A percentile compares a stretch with the other conserved stretches of the same genome.
These are phyloP conservation scores for Kitagawia praeruptora DNA, from an alignment of 129 eudicot species.

Conservation along the genomic window DNA sequence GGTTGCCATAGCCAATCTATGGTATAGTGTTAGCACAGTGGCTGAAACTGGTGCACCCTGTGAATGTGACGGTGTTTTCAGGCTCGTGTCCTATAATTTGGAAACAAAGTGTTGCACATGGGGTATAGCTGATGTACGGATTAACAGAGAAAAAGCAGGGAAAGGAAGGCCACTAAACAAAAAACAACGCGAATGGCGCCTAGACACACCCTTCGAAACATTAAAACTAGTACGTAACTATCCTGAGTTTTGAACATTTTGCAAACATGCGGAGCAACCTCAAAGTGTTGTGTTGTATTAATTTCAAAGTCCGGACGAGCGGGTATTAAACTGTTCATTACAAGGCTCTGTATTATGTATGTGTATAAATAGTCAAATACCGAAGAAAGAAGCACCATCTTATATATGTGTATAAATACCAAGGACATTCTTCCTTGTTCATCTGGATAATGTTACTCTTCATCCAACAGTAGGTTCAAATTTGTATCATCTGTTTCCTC, in stretches of 20 bases:
- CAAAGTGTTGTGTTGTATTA: neutral
- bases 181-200: slow-evolving; percentile 80
- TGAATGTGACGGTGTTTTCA: slow-evolving; percentile 69
- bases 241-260: slow-evolving; percentile 37
- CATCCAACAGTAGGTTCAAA: neutral
- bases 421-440: neutral
- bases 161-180: slow-evolving; percentile 89
- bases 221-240: slow-evolving; percentile 53
- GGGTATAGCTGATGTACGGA: slow-evolving; percentile 86
- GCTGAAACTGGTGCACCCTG: slow-evolving; percentile 28
- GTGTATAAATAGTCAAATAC: neutral
- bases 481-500: no score
- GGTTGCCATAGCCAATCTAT: no score
- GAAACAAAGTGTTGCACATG: slow-evolving; percentile 54
- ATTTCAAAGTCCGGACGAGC: neutral
- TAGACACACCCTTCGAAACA: slow-evolving; percentile 59
- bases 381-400: neutral
- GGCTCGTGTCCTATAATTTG: slow-evolving; percentile 59
- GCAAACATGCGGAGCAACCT: neutral
- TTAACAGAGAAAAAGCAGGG: slow-evolving; percentile 82
- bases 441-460: neutral
- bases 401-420: neutral
- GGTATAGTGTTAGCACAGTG: slow-evolving; percentile 32
- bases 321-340: neutral
- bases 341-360: neutral